phyloP scores from a whole-genome alignment of 305 asterid genomes.

The Fraxinus paxiana region DNA sequence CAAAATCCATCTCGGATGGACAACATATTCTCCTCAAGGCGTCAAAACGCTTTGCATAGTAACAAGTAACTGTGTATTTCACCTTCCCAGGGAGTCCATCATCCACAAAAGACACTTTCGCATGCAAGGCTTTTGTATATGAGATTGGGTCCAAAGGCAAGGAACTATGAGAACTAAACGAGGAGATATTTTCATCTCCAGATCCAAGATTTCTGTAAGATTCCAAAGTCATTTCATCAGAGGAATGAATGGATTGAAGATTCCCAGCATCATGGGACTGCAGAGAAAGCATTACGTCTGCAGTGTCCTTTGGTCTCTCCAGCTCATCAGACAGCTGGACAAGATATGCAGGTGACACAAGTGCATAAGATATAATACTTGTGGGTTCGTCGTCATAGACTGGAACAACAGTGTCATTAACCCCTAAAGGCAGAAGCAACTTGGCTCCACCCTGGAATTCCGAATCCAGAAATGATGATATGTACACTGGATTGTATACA shows the following conservation, averaged over 20 bases:
- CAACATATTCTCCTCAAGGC: conserved; percentile 79
- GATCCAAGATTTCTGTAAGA: conserved; percentile 60
- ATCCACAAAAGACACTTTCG: conserved; percentile 57
- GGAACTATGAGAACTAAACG: conserved; percentile 50
- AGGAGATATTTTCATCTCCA: conserved; percentile 58
- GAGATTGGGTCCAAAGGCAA: conserved; percentile 53
- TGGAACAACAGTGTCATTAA: conserved; percentile 66
- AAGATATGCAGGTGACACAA: conserved; percentile 55
- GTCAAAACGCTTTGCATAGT: conserved; percentile 79
- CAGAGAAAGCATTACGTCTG: conserved; percentile 35
- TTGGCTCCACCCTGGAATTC: conserved; percentile 71
- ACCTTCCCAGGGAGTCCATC: conserved; percentile 72
- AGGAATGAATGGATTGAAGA: conserved; percentile 48
- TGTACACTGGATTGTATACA: conserved; percentile 64
- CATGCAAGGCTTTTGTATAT: conserved; percentile 57
- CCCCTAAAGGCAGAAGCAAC: conserved; percentile 65
- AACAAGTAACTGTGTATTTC: conserved; percentile 71
- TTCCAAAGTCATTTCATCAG: conserved; percentile 60
- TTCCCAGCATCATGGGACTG: conserved; percentile 47
- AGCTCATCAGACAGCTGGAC: conserved; percentile 57
- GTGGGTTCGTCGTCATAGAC: conserved; percentile 96
- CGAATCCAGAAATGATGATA: conserved; percentile 61
- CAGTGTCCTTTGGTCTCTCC: conserved; percentile 46
- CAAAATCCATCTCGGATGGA: conserved; percentile 75
- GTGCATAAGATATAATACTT: conserved; percentile 75